These are phyloP conservation scores for Phylloporus scabripes DNA, from an alignment of 768 basidiomycete species.

Conservation along the genomic window DNA sequence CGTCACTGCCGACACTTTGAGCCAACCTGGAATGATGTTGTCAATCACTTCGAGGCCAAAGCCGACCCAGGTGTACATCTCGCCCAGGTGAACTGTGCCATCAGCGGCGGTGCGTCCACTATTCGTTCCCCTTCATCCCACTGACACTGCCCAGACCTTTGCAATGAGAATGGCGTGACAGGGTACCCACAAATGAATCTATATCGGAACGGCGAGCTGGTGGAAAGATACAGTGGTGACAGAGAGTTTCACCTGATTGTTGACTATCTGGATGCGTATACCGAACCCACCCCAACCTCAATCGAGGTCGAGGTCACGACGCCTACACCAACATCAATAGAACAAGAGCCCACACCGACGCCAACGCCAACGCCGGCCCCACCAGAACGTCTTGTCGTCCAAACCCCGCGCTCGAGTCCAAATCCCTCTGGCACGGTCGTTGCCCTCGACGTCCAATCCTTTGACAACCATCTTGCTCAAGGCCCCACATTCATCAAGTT, in stretches of 20 bases:
- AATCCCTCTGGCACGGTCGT: neutral
- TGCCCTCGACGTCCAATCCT: constrained; percentile 28
- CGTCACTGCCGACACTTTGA: constrained; percentile 72
- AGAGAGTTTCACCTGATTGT: too few species aligned
- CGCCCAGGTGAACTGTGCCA: constrained; percentile 78
- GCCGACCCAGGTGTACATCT: constrained; percentile 44
- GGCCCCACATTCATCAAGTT: constrained; percentile 69
- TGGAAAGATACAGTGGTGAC: constrained; percentile 10
- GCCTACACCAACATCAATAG: too few species aligned
- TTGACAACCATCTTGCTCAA: constrained; percentile 35
- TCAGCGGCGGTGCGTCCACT: constrained; percentile 60
- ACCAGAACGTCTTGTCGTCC: neutral
- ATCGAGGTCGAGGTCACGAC: too few species aligned
- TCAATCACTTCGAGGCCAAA: constrained; percentile 44
- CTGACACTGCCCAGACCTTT: neutral
- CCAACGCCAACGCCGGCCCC: neutral
- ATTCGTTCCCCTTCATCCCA: too few species aligned
- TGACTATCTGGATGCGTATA: too few species aligned
- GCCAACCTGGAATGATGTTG: constrained; percentile 76
- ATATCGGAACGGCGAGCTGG: too few species aligned
- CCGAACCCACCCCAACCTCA: too few species aligned
- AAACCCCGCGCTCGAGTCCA: neutral
- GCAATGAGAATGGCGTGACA: too few species aligned
- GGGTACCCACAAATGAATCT: too few species aligned
- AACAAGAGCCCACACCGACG: neutral